Base-by-base conservation (phyloP, 2,329 filamentous ascomycete genomes). In the Cordyceps pruinosa region DNA sequence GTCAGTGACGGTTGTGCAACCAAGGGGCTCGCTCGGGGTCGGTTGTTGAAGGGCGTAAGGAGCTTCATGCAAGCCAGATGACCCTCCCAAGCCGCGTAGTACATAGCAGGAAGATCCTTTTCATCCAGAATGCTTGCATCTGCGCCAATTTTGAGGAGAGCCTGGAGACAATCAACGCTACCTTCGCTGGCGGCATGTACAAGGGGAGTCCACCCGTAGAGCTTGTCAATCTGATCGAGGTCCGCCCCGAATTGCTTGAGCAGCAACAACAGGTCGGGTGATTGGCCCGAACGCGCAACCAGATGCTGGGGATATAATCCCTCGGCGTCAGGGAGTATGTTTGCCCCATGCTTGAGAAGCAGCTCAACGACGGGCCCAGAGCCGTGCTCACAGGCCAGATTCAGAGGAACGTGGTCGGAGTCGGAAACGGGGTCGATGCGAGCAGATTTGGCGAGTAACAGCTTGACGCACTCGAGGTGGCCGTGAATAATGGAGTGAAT, bases 51-150 rank as follows among this genome's bases (percentile, higher is more conserved):
- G 1, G 85, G 83, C 5, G 86, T 86, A 32, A 99, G 82, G 8
- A 97, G 79, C 66, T 87, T 86, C 89, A 99, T 96, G 74, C 94
- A 97, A 66, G 93, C 88, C 56, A 97, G 75, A 68, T 97, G 90
- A 0, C 94, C 94, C 74, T 99, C 94, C 94, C 94, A 99, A 0
- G 91, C 93, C 15, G 94, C 94, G 72, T 99, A 99, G 72, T 99
- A 99, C 86, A 97, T 91, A 28, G 94, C 92, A 2, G 92, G 90
- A 4, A 97, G 80, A 17, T 86, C 87, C 69, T 97, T 99, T 73
- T 99, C 94, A 67, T 99, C 94, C 44, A 90, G 75, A 56, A 91
- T 88, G 62, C 86, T 86, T 1, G 88, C 82, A 65, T 95, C 84
- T 4, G 88, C 92, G 8, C 88, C 87, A 61, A 88, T 84, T 54